Evolutionary conservation across 176 grass and related monocot genomes (phyloP).

Genomic region (Aechmea fasciata): DNA sequence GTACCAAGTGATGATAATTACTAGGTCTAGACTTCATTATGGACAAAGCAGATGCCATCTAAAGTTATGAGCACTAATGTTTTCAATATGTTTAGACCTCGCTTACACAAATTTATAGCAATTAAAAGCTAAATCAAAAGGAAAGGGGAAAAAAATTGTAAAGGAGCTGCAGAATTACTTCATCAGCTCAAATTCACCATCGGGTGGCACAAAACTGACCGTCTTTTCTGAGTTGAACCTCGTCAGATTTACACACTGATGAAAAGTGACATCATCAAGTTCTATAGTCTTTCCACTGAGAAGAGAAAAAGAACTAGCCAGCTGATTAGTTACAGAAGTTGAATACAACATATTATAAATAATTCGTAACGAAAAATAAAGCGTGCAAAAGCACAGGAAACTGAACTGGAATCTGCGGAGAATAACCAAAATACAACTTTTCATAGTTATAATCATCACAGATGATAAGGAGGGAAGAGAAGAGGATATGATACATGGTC

Average conservation of each 20-base stretch:
- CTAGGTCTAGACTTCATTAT: too few relatives aligned
- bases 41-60: too few relatives aligned
- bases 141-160: constrained; percentile 4
- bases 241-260: constrained; percentile 97
- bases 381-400: too few relatives aligned
- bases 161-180: constrained; percentile 56
- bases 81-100: too few relatives aligned
- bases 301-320: constrained; percentile 2
- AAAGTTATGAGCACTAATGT: too few relatives aligned
- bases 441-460: too few relatives aligned
- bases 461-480: too few relatives aligned
- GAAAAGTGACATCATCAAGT: constrained; percentile 98
- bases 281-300: constrained; percentile 95
- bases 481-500: too few relatives aligned
- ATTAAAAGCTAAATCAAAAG: constrained; percentile 3
- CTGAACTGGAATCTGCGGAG: too few relatives aligned
- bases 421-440: too few relatives aligned
- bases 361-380: not conserved
- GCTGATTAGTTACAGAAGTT: not conserved
- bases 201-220: constrained; percentile 95
- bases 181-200: constrained; percentile 99
- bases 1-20: too few relatives aligned
- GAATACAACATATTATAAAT: not conserved
- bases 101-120: not conserved
- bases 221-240: constrained; percentile 99